These are phyloP conservation scores for Daldinia caldariorum DNA, from an alignment of 495 filamentous ascomycete species.

Conservation along the genomic window DNA sequence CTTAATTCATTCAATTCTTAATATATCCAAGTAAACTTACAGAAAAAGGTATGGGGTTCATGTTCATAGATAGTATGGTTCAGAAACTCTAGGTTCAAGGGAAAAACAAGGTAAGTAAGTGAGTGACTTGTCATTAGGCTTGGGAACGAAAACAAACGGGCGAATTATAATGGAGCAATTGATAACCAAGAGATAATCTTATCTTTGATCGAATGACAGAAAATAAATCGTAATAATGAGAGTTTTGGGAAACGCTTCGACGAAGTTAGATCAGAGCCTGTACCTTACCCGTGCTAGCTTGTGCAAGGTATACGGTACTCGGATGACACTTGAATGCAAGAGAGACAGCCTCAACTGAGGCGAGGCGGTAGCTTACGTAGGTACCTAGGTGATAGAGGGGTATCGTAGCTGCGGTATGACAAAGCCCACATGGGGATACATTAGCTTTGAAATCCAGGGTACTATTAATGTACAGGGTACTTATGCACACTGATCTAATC, in stretches of 20 bases:
- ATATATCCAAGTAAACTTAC: not conserved
- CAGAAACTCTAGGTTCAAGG: not conserved
- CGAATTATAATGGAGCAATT: constrained; percentile 47
- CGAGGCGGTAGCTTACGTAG: constrained; percentile 30
- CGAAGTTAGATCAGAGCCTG: constrained; percentile 37
- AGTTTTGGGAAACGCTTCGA: constrained; percentile 36
- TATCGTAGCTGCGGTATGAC: constrained; percentile 24
- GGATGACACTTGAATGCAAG: constrained; percentile 13
- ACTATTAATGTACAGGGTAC: constrained; percentile 31
- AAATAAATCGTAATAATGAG: constrained; percentile 41
- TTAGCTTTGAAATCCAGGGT: constrained; percentile 27
- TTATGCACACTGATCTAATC: constrained; percentile 38
- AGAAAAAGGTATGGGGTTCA: not conserved
- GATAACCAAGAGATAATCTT: constrained; percentile 49
- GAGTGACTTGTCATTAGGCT: constrained; percentile 46
- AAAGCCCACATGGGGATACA: constrained; percentile 16
- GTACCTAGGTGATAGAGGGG: constrained; percentile 12
- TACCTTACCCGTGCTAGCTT: constrained; percentile 32
- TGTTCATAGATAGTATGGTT: not conserved
- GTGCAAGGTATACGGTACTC: constrained; percentile 31
- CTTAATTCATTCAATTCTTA: constrained; percentile 9
- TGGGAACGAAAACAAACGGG: constrained; percentile 37
- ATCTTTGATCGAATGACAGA: constrained; percentile 47
- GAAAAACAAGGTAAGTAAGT: too few relatives aligned
- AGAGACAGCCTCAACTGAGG: constrained; percentile 40